These are phyloP conservation scores for Xanthoparmelia taractica DNA, from an alignment of 495 filamentous ascomycete genomes.

Conservation along the genomic window DNA sequence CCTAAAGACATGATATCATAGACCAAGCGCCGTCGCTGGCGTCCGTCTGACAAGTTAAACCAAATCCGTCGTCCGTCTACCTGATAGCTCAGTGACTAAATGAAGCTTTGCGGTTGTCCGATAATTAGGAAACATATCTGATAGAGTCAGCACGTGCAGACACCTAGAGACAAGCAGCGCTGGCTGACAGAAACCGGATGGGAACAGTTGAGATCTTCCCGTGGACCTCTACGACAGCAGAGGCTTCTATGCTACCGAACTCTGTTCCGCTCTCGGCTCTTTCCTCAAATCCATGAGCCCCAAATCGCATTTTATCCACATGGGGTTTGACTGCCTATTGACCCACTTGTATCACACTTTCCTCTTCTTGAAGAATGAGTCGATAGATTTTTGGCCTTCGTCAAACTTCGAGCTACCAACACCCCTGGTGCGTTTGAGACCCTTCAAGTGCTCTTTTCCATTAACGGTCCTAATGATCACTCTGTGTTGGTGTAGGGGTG, in stretches of 20 bases:
- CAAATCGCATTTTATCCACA: background rate
- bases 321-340: background rate
- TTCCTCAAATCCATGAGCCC: background rate
- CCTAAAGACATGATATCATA: background rate
- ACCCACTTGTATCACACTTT: slow-evolving; percentile 10
- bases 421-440: slow-evolving; percentile 65
- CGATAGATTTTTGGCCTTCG: slow-evolving; percentile 60
- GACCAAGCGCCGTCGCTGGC: background rate
- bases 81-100: background rate
- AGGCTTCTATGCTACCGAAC: background rate
- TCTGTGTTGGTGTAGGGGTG: slow-evolving; percentile 24
- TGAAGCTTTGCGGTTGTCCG: background rate
- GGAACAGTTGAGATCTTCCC: background rate
- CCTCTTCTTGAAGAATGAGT: slow-evolving; percentile 65
- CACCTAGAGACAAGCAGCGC: background rate
- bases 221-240: background rate
- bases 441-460: slow-evolving; percentile 56
- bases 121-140: background rate
- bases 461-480: slow-evolving; percentile 50
- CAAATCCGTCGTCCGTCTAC: background rate
- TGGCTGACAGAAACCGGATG: background rate
- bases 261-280: background rate
- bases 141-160: background rate
- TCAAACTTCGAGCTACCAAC: slow-evolving; percentile 72
- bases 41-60: background rate